Conservation (phyloP, 75 land plant species). For the Adiantum capillusveneris region DNA sequence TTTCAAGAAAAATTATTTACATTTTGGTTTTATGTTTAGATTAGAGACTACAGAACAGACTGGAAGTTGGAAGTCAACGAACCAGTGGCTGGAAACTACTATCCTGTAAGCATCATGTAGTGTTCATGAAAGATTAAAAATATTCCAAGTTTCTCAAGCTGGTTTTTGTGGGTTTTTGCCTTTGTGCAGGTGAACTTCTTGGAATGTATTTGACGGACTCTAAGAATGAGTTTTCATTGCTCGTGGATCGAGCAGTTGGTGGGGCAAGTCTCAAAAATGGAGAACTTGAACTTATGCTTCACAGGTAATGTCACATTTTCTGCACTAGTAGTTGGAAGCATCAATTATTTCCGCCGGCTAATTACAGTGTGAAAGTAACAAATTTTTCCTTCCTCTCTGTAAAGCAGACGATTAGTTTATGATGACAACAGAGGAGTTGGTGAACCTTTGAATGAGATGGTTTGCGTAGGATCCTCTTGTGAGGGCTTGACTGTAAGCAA, state of each 20-base stretch:
- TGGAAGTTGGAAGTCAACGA: slow-evolving; percentile 59
- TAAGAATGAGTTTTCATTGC: slow-evolving; percentile 51
- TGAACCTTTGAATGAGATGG: slow-evolving; percentile 60
- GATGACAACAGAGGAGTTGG: slow-evolving; percentile 72
- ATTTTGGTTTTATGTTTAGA: slow-evolving; percentile 22
- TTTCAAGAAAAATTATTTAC: not conserved
- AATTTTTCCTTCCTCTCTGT: not conserved
- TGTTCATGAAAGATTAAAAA: no score
- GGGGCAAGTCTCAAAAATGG: slow-evolving; percentile 72
- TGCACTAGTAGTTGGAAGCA: no score
- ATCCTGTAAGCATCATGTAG: slow-evolving; percentile 49
- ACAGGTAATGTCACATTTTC: slow-evolving; percentile 51
- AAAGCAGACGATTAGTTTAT: slow-evolving; percentile 37
- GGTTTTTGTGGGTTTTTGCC: not conserved
- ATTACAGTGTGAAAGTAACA: no score
- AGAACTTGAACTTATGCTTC: slow-evolving; percentile 64
- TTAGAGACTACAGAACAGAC: slow-evolving; percentile 58
- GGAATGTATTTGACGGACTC: slow-evolving; percentile 52
- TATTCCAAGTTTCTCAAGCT: no score
- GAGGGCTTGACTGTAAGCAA: slow-evolving; percentile 56
- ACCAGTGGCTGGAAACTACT: slow-evolving; percentile 77
- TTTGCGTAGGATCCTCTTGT: slow-evolving; percentile 38
- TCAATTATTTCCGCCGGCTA: no score
- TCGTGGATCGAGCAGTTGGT: slow-evolving; percentile 76
- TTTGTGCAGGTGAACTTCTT: slow-evolving; percentile 59